Evolutionary conservation across 805 yeast species (phyloP).

Genomic region (Allodekkera sacchari): DNA sequence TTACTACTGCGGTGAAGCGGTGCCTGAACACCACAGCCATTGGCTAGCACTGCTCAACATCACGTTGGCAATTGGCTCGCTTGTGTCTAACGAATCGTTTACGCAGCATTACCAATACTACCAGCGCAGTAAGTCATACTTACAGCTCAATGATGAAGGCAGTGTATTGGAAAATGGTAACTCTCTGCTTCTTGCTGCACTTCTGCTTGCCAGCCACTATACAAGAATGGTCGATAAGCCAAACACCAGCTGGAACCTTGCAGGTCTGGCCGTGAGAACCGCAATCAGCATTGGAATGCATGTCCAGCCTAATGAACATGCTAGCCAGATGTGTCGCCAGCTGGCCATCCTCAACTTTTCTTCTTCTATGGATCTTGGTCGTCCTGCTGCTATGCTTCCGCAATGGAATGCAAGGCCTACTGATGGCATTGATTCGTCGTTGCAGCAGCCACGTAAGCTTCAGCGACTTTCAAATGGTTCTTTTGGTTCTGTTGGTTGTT

Average conservation of each 20-base stretch:
- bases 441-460: too few species aligned
- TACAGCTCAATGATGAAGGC: constrained; percentile 27
- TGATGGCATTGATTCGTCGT: too few species aligned
- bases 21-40: constrained; percentile 33
- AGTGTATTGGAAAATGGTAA: constrained; percentile 55
- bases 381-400: too few species aligned
- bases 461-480: too few species aligned
- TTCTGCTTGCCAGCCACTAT: constrained; percentile 49
- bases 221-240: constrained; percentile 59
- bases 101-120: too few species aligned
- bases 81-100: too few species aligned
- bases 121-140: constrained; percentile 36
- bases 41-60: constrained; percentile 51
- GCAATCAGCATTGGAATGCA: constrained; percentile 60
- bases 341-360: too few species aligned
- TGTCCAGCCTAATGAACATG: too few species aligned
- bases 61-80: constrained; percentile 58
- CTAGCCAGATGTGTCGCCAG: too few species aligned
- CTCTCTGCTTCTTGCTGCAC: constrained; percentile 42
- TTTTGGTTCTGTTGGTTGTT: too few species aligned
- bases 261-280: constrained; percentile 59
- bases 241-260: constrained; percentile 60
- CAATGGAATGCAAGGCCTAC: too few species aligned
- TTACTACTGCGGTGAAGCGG: constrained; percentile 33
- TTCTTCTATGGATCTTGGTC: too few species aligned